Evolutionary conservation across 1,284 basidiomycete genomes (phyloP), one percentile per base, ranked within the genome.

Genomic region (Phellopilus nigrolimitatus): DNA sequence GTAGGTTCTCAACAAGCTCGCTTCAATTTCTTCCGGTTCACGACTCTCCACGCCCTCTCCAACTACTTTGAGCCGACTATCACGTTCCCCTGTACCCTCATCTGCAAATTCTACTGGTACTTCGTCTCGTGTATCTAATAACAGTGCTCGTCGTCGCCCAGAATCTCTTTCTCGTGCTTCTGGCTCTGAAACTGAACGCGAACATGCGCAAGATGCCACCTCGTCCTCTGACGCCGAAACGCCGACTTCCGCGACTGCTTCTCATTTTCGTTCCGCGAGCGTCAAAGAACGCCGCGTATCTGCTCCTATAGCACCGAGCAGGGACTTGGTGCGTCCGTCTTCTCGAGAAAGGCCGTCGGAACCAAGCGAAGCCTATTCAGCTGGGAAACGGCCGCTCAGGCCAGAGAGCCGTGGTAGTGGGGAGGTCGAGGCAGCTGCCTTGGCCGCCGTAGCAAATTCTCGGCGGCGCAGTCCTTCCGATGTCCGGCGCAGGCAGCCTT

Each of bases 171-270:
- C 54, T 15, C 38, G 41, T 15, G 46, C 75, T 43, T 88, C 85
- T 21, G 86, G 85, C 34, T 88, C 84, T 2, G 86, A 88, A 63
- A 88, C 85, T 0, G 85, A 88, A 65, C 77, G 84, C 30, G 86
- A 88, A 65, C 40, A 67, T 55, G 36, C 51, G 56, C 62, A 56
- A 54, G 66, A 68, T 50, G 68, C 66, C 9, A 64, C 65, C 15
- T 65, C 68, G 5, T 72, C 71, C 8, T 72, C 71, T 15, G 69
- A 74, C 30, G 73, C 71, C 46, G 61, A 62, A 30, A 68, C 73
- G n/a, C 71, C 72, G 4, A 67, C 71, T 4, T 66, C 71, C 49
- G 56, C 67, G 21, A 60, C 41, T 40, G 61, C 66, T 2, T 60
- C 61, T 43, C 62, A 59, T 39, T 59, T 61, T 5, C 62, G 40